Base-by-base conservation (phyloP, 805 yeast genomes). In the Metschnikowia dekortorum region DNA sequence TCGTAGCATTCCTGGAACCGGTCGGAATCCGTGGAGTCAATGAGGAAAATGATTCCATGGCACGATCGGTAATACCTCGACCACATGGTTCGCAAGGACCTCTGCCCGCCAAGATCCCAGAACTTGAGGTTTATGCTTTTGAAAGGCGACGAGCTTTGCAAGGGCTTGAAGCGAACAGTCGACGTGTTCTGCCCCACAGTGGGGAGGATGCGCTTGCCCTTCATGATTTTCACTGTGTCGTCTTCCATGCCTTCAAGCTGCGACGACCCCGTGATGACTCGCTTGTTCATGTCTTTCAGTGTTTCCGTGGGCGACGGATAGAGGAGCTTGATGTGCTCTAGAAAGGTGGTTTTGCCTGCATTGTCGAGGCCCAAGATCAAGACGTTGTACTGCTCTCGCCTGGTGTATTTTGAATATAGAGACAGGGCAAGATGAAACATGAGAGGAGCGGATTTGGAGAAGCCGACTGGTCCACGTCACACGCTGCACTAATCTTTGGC, bases 81-180 rank as follows among this genome's bases (percentile, higher is more conserved):
- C 99, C 99, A 92, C 76, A 94, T 76, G 30, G 81, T 72, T 44
- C 98, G 75, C 43, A 92, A 73, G n/a, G 86, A 75, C 62, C 84
- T 85, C 67, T 92, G 99, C 10, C 99, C 99, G 9, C 98, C 98
- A 38, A 92, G 83, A 66, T 92, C 99, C 98, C 98, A 92, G 61
- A 94, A 81, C 62, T 90, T 91, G 49, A 94, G 72, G 46, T 74
- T 71, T 50, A 78, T 70, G 49, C 73, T 74, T 50, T 75, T 73
- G 58, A 66, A 68, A 39, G 67, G 67, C 4, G 65, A 59, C 29
- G 68, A 51, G 43, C 60, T 53, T 67, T 69, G 66, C 28, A 37
- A 33, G 22, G 56, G 44, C 46, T 56, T 56, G 51, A 66, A 70
- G 48, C 66, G 65, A 16, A 73, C 65, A 29, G 75, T 68, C 30